These are phyloP conservation scores for Pinus tabuliformis DNA, from an alignment of 75 land plant species.

Conservation along the genomic window DNA sequence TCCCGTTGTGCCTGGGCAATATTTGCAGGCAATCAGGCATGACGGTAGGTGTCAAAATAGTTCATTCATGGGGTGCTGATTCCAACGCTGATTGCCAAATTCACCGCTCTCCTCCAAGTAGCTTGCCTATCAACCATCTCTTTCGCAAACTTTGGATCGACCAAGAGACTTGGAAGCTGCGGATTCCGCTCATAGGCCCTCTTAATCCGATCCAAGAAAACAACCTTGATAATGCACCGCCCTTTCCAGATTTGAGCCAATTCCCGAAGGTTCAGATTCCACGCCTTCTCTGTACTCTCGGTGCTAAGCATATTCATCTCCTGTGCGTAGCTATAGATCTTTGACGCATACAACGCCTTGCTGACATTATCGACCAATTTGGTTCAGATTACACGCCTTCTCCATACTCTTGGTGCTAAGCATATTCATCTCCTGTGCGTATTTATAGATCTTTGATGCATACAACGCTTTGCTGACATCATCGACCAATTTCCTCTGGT, in stretches of 20 bases:
- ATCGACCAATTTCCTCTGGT: slow-evolving; percentile 30
- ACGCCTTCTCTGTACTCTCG: too few species aligned
- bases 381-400: too few species aligned
- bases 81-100: slow-evolving; percentile 29
- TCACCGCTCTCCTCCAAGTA: slow-evolving; percentile 54
- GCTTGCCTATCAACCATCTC: slow-evolving; percentile 56
- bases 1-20: slow-evolving; percentile 54
- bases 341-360: too few species aligned
- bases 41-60: slow-evolving; percentile 48
- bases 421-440: slow-evolving; percentile 40
- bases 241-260: slow-evolving; percentile 54
- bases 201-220: slow-evolving; percentile 41
- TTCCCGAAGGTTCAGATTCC: slow-evolving; percentile 44
- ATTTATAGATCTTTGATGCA: slow-evolving; percentile 37
- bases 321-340: too few species aligned
- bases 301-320: too few species aligned
- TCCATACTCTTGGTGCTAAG: slow-evolving; percentile 43
- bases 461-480: slow-evolving; percentile 33
- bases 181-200: slow-evolving; percentile 26
- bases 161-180: slow-evolving; percentile 27
- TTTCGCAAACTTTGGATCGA: slow-evolving; percentile 47
- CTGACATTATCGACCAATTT: too few species aligned
- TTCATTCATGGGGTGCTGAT: slow-evolving; percentile 52
- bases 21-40: slow-evolving; percentile 42
- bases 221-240: slow-evolving; percentile 44